phyloP scores from a whole-genome alignment of 2,329 filamentous ascomycete genomes.

The Apiospora koreana region DNA sequence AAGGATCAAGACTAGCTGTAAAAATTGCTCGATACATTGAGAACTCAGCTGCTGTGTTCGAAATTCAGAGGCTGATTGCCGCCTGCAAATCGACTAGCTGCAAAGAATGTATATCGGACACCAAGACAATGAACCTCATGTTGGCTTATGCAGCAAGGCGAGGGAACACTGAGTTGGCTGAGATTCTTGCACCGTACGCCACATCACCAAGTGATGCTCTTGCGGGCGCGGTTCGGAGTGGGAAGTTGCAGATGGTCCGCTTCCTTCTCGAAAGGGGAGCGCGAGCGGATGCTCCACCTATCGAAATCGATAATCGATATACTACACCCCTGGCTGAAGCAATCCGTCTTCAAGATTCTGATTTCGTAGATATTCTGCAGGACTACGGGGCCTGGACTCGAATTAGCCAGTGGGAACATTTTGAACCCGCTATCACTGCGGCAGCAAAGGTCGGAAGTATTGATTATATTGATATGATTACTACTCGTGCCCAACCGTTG shows the following conservation, averaged over 20 bases:
- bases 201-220: neutral
- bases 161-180: neutral
- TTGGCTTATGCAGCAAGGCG: neutral
- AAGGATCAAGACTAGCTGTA: too few species aligned
- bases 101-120: neutral
- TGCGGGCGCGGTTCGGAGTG: neutral
- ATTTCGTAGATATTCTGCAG: neutral
- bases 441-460: neutral
- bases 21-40: neutral
- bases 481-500: too few species aligned
- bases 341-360: neutral
- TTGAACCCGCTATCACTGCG: neutral
- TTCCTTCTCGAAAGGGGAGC: neutral
- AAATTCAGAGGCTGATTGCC: neutral
- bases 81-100: neutral
- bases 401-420: neutral
- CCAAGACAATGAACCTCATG: neutral
- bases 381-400: neutral
- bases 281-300: neutral
- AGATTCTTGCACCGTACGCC: neutral
- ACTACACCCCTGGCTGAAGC: neutral
- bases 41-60: neutral
- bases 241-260: neutral
- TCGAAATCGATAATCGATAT: accelerated
- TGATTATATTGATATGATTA: neutral